phyloP scores from a whole-genome alignment of 306 rosid genomes.

The Datisca glomerata region DNA sequence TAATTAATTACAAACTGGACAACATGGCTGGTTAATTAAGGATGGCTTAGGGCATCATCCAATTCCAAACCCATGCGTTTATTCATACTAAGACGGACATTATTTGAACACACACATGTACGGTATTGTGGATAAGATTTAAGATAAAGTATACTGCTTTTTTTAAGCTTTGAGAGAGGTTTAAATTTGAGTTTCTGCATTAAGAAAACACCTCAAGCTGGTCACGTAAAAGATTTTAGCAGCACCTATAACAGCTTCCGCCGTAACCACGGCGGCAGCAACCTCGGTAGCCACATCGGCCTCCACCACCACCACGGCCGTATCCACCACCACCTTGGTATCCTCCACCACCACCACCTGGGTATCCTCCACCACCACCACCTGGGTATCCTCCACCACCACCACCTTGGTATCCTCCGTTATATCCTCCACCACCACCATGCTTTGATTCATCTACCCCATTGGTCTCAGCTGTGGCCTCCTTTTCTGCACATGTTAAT shows the following conservation, averaged over 20 bases:
- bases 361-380: not conserved
- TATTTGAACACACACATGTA: too few relatives aligned
- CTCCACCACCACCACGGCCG: slow-evolving; percentile 18
- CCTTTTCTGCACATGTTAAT: slow-evolving; percentile 1
- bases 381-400: not conserved
- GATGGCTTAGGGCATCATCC: too few relatives aligned
- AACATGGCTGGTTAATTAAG: too few relatives aligned
- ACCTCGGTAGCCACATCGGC: slow-evolving; percentile 29
- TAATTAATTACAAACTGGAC: too few relatives aligned
- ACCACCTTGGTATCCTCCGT: not conserved
- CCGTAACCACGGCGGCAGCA: slow-evolving; percentile 11
- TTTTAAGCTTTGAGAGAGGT: too few relatives aligned
- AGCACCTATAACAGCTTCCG: slow-evolving; percentile 26
- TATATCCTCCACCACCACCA: slow-evolving; percentile 1
- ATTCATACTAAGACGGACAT: too few relatives aligned
- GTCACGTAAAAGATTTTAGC: too few relatives aligned
- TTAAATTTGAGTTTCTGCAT: slow-evolving; percentile 18
- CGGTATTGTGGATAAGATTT: too few relatives aligned
- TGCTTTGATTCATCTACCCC: slow-evolving; percentile 7
- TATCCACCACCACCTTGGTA: slow-evolving; percentile 3
- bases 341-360: not conserved
- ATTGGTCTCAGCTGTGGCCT: not conserved
- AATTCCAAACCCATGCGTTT: too few relatives aligned
- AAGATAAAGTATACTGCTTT: too few relatives aligned
- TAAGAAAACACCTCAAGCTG: slow-evolving; percentile 24